A percentile compares a stretch with the other conserved stretches of the same genome.
phyloP scores from a whole-genome alignment of 2,329 filamentous ascomycete species.

The Xylariaceae sp. region DNA sequence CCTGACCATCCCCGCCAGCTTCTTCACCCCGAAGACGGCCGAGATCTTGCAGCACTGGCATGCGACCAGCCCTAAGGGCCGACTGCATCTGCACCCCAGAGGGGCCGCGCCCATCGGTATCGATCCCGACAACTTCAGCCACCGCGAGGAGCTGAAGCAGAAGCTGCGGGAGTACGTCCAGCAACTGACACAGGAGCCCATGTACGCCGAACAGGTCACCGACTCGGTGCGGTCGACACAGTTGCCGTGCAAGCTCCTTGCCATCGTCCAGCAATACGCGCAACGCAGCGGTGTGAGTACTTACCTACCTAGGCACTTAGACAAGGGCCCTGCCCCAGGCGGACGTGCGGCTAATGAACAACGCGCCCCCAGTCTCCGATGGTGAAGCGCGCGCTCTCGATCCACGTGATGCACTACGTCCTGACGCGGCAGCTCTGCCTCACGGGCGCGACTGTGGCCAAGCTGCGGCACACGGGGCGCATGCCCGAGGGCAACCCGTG shows the following conservation, averaged over 20 bases:
- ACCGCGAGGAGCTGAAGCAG: constrained; percentile 39
- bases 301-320: constrained; percentile 33
- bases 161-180: constrained; percentile 41
- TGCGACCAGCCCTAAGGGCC: constrained; percentile 28
- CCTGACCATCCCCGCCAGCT: constrained; percentile 41
- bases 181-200: constrained; percentile 38
- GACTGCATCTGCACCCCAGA: constrained; percentile 33
- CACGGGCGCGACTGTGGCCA: constrained; percentile 34
- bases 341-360: too few species aligned
- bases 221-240: constrained; percentile 36
- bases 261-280: constrained; percentile 41
- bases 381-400: constrained; percentile 44
- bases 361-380: too few species aligned
- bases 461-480: constrained; percentile 33
- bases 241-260: constrained; percentile 39
- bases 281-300: constrained; percentile 24
- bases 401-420: constrained; percentile 50
- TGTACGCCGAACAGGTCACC: constrained; percentile 43
- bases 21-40: constrained; percentile 41
- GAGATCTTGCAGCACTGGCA: constrained; percentile 47
- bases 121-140: constrained; percentile 32
- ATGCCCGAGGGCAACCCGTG: constrained; percentile 36
- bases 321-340: too few species aligned
- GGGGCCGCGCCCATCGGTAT: constrained; percentile 44
- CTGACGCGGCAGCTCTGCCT: constrained; percentile 48